Evolutionary conservation across 2,329 filamentous ascomycete genomes (phyloP).

Genomic region (Nigrograna mackinnonii): DNA sequence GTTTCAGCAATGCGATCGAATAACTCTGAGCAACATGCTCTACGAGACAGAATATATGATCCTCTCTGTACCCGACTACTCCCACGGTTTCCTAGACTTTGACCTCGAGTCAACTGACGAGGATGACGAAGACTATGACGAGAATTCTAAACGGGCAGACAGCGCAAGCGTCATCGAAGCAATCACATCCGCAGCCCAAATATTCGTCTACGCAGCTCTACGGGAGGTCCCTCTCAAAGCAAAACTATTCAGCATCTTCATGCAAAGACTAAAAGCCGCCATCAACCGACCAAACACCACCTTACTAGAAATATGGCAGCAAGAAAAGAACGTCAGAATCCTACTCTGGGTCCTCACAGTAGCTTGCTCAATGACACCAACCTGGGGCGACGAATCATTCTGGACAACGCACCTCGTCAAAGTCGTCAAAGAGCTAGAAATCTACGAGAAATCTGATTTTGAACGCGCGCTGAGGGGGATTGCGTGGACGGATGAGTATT

Average conservation of each 20-base stretch:
- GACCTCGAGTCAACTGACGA: conserved; percentile 7
- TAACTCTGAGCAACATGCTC: conserved; percentile 22
- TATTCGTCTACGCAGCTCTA: conserved; percentile 25
- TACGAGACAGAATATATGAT: conserved; percentile 25
- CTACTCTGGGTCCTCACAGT: conserved; percentile 26
- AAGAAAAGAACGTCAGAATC: conserved; percentile 18
- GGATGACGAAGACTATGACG: conserved; percentile 2
- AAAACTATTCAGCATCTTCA: conserved; percentile 22
- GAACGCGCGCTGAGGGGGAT: conserved; percentile 15
- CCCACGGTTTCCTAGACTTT: conserved; percentile 17
- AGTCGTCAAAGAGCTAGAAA: conserved; percentile 13
- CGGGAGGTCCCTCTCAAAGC: conserved; percentile 21
- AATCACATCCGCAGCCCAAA: conserved; percentile 19
- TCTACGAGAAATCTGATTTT: conserved; percentile 9
- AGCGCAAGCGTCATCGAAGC: conserved; percentile 22
- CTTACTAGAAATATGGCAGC: conserved; percentile 14
- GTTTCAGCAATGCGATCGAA: conserved; percentile 11
- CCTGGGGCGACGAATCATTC: conserved; percentile 11
- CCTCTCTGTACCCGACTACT: conserved; percentile 21
- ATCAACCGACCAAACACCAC: conserved; percentile 10
- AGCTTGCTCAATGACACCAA: conserved; percentile 12
- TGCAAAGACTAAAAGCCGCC: conserved; percentile 14
- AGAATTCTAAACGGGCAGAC: conserved; percentile 11
- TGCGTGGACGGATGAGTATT: conserved; percentile 26
- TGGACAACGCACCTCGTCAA: conserved; percentile 18